These are phyloP conservation scores for Hymenoscyphus infarciens DNA, from an alignment of 2,329 filamentous ascomycete species.

Conservation along the genomic window DNA sequence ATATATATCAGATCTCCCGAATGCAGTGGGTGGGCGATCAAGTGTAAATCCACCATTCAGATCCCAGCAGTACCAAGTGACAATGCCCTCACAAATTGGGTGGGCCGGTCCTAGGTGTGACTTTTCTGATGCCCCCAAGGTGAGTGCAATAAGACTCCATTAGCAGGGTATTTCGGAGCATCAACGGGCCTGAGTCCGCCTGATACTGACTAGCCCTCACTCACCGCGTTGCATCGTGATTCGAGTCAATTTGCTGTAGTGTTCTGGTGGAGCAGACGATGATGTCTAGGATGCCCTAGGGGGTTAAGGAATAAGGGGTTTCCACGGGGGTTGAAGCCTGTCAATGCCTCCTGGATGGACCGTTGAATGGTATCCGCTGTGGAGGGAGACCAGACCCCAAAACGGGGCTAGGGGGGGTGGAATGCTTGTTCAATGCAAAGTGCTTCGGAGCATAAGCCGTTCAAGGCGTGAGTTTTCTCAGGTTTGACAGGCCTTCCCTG, in stretches of 20 bases:
- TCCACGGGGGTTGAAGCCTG: conserved; percentile 27
- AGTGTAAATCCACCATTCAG: conserved; percentile 47
- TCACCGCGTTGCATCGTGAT: conserved; percentile 30
- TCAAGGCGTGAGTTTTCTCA: conserved; percentile 30
- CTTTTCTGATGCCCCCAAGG: conserved; percentile 35
- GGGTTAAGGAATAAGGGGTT: conserved; percentile 9
- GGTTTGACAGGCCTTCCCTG: conserved; percentile 30
- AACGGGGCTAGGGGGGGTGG: conserved; percentile 25
- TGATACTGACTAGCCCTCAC: conserved; percentile 27
- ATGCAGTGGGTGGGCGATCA: conserved; percentile 47
- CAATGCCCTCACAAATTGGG: conserved; percentile 53
- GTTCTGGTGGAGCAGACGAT: conserved; percentile 26
- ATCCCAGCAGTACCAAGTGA: conserved; percentile 46
- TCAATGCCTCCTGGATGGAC: conserved; percentile 18
- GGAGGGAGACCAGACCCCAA: conserved; percentile 22
- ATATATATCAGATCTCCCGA: conserved; percentile 50
- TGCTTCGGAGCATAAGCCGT: conserved; percentile 33
- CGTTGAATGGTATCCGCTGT: conserved; percentile 30
- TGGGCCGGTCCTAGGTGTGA: conserved; percentile 41
- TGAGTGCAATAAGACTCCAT: conserved; percentile 28
- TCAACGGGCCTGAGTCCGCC: conserved; percentile 17
- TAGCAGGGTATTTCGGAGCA: conserved; percentile 30
- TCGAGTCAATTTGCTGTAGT: conserved; percentile 17
- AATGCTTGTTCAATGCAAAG: conserved; percentile 33
- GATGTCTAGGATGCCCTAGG: conserved; percentile 23